phyloP scores from a whole-genome alignment of 2,329 filamentous ascomycete genomes.

The Rhynchosporium graminicola region DNA sequence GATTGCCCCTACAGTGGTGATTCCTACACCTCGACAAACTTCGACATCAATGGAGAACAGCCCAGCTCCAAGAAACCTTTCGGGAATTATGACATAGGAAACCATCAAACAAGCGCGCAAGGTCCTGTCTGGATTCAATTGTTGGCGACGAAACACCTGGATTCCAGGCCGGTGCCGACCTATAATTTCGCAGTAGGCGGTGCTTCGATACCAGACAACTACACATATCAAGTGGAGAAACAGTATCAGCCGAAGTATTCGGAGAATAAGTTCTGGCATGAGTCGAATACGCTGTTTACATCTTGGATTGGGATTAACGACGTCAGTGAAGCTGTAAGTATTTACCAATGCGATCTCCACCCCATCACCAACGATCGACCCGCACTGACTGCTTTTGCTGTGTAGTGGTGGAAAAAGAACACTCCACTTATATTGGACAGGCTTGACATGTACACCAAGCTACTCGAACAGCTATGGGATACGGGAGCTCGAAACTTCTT shows the following conservation, averaged over 20 bases:
- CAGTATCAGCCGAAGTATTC: slow-evolving; percentile 29
- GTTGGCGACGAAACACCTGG: slow-evolving; percentile 43
- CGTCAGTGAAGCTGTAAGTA: slow-evolving; percentile 35
- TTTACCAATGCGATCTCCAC: background rate
- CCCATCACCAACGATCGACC: too few species aligned
- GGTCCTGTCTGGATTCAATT: slow-evolving; percentile 55
- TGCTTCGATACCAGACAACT: slow-evolving; percentile 39
- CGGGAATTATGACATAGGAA: slow-evolving; percentile 39
- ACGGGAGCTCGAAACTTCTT: slow-evolving; percentile 20
- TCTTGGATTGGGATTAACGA: slow-evolving; percentile 57
- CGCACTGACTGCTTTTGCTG: background rate
- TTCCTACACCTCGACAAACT: slow-evolving; percentile 41
- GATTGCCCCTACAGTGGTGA: slow-evolving; percentile 35
- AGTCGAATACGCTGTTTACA: slow-evolving; percentile 45
- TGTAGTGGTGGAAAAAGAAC: slow-evolving; percentile 1
- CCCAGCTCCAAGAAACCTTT: slow-evolving; percentile 38
- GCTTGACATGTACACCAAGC: slow-evolving; percentile 9
- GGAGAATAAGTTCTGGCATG: slow-evolving; percentile 40
- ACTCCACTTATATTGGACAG: background rate
- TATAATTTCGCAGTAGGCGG: slow-evolving; percentile 50
- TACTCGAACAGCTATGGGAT: slow-evolving; percentile 15
- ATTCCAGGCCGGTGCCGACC: slow-evolving; percentile 43
- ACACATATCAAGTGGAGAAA: slow-evolving; percentile 36
- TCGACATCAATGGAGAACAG: slow-evolving; percentile 37
- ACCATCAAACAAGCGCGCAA: slow-evolving; percentile 41